Evolutionary conservation across 1,284 basidiomycete genomes (phyloP).

Genomic region (Bjerkandera adusta): DNA sequence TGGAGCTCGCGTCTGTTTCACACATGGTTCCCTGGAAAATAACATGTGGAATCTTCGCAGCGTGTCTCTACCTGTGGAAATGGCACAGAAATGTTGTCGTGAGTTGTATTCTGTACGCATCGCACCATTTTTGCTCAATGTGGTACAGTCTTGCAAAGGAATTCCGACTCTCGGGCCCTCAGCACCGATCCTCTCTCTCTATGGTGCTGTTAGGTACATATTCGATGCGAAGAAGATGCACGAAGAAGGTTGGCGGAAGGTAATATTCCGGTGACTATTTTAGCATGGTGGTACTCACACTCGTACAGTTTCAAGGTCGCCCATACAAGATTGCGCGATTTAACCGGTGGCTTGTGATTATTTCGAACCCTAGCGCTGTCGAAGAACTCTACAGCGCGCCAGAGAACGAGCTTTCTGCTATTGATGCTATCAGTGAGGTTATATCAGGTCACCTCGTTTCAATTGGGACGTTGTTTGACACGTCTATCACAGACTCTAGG

Average conservation of each 20-base stretch:
- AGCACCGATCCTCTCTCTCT: not conserved
- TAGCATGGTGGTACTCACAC: not conserved
- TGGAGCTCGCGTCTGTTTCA: no score
- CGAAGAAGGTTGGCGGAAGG: constrained; percentile 18
- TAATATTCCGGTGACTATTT: not conserved
- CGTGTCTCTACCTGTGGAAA: no score
- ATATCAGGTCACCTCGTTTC: not conserved
- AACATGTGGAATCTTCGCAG: no score
- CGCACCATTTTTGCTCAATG: no score
- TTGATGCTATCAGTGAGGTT: constrained; percentile 28
- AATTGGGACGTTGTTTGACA: no score
- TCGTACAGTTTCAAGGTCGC: constrained; percentile 22
- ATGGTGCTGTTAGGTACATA: constrained; percentile 22
- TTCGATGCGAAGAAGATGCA: constrained; percentile 26
- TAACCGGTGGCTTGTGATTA: constrained; percentile 31
- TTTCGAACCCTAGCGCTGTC: constrained; percentile 30
- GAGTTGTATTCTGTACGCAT: no score
- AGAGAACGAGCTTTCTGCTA: constrained; percentile 33
- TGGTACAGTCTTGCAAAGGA: no score
- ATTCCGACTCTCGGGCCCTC: not conserved
- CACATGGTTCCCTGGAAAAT: no score
- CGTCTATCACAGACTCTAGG: no score
- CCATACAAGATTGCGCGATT: constrained; percentile 34
- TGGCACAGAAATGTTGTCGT: no score
- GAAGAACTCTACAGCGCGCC: constrained; percentile 34